Conservation (phyloP, 176 grass and related monocot species). For the Hsuehochloa calcarea region DNA sequence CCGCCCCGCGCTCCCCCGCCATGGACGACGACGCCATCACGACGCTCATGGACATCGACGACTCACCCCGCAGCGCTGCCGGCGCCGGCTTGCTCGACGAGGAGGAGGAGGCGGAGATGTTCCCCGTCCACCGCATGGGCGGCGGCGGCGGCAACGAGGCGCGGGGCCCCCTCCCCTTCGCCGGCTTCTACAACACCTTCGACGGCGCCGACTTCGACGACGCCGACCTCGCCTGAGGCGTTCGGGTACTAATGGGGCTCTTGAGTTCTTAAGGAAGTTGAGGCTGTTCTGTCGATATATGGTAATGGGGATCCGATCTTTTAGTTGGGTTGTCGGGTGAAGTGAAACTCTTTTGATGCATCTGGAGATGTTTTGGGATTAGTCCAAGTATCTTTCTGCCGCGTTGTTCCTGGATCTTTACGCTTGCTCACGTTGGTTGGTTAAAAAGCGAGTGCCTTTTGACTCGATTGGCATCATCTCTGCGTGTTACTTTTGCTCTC, state of each 20-base stretch:
- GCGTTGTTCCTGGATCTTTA: not conserved
- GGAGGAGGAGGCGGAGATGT: slow-evolving; percentile 40
- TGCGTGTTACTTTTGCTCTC: not conserved
- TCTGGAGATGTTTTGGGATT: slow-evolving; percentile 11
- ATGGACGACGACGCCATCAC: slow-evolving; percentile 54
- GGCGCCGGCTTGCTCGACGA: slow-evolving; percentile 34
- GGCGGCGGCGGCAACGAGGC: not conserved
- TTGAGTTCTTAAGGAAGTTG: not conserved
- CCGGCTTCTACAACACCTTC: slow-evolving; percentile 50
- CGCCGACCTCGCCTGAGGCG: slow-evolving; percentile 38
- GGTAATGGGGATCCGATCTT: not conserved
- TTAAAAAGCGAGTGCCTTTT: not conserved
- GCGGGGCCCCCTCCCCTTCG: slow-evolving; percentile 32
- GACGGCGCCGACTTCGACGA: slow-evolving; percentile 66
- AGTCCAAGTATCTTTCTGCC: not conserved
- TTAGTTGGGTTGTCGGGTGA: slow-evolving; percentile 5
- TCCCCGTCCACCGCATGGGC: slow-evolving; percentile 12
- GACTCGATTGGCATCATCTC: not conserved
- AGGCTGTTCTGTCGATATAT: slow-evolving; percentile 21
- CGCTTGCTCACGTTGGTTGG: not conserved
- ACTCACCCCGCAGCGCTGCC: slow-evolving; percentile 35
- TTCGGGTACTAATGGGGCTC: not conserved
- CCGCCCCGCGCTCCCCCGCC: not conserved
- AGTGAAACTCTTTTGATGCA: not conserved
- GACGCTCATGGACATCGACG: slow-evolving; percentile 60